Conservation (phyloP, 1,284 basidiomycete species). For the Ceratobasidium sp. region DNA sequence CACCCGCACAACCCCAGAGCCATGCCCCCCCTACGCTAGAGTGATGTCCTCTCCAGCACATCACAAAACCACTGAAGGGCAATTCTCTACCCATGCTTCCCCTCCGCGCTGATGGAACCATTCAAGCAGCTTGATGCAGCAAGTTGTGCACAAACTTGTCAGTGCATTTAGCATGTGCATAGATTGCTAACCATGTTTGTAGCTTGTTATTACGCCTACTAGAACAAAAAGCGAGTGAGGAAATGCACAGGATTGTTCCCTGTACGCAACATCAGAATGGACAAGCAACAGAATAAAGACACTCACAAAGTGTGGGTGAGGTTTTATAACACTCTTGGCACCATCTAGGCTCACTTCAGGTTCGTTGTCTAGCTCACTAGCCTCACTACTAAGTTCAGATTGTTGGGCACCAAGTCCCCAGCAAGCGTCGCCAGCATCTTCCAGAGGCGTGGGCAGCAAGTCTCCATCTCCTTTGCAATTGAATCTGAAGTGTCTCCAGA, state of each 20-base stretch:
- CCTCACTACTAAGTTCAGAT: not conserved
- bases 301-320: constrained; percentile 16
- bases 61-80: too few species aligned
- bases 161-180: not conserved
- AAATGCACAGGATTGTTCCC: not conserved
- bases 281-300: not conserved
- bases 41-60: too few species aligned
- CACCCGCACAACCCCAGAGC: too few species aligned
- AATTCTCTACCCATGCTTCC: too few species aligned
- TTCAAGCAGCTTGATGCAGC: not conserved
- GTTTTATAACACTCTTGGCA: not conserved
- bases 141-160: not conserved
- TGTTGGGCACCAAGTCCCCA: not conserved
- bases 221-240: not conserved
- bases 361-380: not conserved
- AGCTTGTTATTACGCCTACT: not conserved
- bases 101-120: too few species aligned
- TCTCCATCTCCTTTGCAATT: too few species aligned
- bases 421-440: not conserved
- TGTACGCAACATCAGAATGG: too few species aligned
- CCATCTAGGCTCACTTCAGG: not conserved
- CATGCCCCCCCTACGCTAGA: too few species aligned
- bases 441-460: not conserved
- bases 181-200: not conserved
- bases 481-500: too few species aligned